Evolutionary conservation across 306 rosid species (phyloP).

Genomic region (Quercus engelmannii): DNA sequence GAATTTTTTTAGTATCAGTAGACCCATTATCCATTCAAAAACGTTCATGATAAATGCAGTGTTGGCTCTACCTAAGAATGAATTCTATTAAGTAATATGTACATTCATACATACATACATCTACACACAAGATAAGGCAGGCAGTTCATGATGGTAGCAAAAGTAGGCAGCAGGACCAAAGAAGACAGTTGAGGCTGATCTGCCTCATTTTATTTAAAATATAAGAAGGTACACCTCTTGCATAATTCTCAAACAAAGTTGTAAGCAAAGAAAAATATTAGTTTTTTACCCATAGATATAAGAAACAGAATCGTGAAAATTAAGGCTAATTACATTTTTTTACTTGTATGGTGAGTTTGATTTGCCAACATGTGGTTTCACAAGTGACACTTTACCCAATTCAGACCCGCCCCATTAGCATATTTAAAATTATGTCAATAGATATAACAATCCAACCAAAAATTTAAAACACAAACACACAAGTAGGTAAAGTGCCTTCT

Average conservation of each 20-base stretch:
- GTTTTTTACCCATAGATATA: conserved; percentile 8
- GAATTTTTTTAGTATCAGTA: neutral
- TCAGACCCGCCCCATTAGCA: too few relatives aligned
- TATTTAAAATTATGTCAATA: too few relatives aligned
- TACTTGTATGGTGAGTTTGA: too few relatives aligned
- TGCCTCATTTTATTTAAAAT: conserved; percentile 4
- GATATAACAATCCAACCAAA: too few relatives aligned
- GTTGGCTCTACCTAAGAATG: neutral
- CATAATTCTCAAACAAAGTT: conserved; percentile 9
- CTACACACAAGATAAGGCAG: neutral
- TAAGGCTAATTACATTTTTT: too few relatives aligned
- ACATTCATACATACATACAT: neutral
- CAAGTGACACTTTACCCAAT: too few relatives aligned
- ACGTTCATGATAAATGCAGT: neutral
- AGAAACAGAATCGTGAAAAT: conserved; percentile 1
- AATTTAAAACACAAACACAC: too few relatives aligned
- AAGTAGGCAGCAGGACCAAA: neutral
- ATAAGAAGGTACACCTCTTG: neutral
- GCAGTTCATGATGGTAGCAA: neutral
- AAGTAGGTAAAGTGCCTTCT: too few relatives aligned
- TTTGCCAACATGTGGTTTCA: too few relatives aligned
- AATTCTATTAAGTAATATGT: neutral
- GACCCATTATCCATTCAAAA: too few relatives aligned
- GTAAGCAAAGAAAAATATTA: conserved; percentile 2
- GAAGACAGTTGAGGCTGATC: neutral